Conservation (phyloP, 495 filamentous ascomycete species). For the Xylaria castorea region DNA sequence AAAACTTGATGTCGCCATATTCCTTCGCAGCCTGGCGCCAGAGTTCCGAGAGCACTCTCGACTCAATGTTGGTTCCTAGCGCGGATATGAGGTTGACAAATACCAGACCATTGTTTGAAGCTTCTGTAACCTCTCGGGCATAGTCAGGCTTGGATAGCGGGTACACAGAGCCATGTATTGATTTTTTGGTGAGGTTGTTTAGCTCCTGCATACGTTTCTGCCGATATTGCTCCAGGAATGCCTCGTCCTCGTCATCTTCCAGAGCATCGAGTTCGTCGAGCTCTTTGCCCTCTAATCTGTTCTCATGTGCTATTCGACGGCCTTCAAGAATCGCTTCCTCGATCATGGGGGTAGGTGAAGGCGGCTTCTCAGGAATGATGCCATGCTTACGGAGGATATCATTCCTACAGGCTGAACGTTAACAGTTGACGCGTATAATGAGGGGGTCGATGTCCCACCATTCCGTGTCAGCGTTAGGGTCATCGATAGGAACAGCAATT, state of each 20-base stretch:
- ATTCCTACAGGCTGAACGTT: constrained; percentile 68
- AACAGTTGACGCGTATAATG: constrained; percentile 29
- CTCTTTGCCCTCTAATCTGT: constrained; percentile 90
- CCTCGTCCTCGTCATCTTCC: constrained; percentile 91
- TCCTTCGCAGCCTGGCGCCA: constrained; percentile 84
- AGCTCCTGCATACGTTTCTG: constrained; percentile 86
- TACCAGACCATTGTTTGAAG: constrained; percentile 73
- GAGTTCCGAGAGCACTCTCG: constrained; percentile 78
- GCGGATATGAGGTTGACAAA: constrained; percentile 86
- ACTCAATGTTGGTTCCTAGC: constrained; percentile 79
- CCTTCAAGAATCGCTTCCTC: constrained; percentile 93
- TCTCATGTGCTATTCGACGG: constrained; percentile 80
- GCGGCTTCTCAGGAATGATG: constrained; percentile 94
- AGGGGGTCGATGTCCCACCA: constrained; percentile 63
- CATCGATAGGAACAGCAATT: constrained; percentile 81
- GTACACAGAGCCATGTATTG: constrained; percentile 87
- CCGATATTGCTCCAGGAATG: constrained; percentile 84
- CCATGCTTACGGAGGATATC: constrained; percentile 97
- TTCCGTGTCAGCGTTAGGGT: constrained; percentile 97
- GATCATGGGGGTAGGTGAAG: constrained; percentile 90
- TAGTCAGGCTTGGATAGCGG: constrained; percentile 95
- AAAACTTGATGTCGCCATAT: constrained; percentile 96
- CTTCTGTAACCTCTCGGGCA: constrained; percentile 87
- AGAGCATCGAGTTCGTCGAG: constrained; percentile 91
- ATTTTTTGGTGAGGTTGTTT: constrained; percentile 71